Evolutionary conservation across 192 early-diverging fungal species (phyloP).

Genomic region (Coemansia sp.): DNA sequence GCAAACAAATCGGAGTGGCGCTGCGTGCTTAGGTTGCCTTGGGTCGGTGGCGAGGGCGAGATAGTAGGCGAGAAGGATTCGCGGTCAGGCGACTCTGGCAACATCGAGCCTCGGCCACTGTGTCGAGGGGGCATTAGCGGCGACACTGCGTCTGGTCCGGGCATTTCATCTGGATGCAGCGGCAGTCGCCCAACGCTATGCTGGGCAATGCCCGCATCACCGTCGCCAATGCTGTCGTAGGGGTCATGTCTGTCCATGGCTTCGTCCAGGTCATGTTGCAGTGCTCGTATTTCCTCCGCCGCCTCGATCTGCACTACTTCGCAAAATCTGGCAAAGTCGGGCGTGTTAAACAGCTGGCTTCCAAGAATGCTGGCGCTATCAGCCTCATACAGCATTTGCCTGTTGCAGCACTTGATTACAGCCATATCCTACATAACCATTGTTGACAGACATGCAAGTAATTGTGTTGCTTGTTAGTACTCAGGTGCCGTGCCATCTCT

Average conservation of each 20-base stretch:
- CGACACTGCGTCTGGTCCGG: background rate
- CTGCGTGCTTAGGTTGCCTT: constrained; percentile 4
- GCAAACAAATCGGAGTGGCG: constrained; percentile 15
- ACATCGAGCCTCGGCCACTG: constrained; percentile 3
- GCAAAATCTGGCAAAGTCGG: constrained; percentile 34
- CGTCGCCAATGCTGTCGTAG: background rate
- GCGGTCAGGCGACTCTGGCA: constrained; percentile 16
- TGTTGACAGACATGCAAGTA: background rate
- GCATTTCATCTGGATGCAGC: background rate
- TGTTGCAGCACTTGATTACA: constrained; percentile 35
- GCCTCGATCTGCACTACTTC: constrained; percentile 33
- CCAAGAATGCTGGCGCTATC: constrained; percentile 18
- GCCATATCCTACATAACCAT: constrained; percentile 39
- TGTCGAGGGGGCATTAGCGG: constrained; percentile 3
- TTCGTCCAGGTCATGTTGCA: constrained; percentile 31
- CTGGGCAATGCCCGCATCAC: background rate
- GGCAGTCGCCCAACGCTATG: background rate
- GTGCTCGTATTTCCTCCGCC: constrained; percentile 26
- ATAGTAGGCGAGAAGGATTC: constrained; percentile 39
- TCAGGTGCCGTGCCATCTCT: too few species aligned
- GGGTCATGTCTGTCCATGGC: constrained; percentile 8
- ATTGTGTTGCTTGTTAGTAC: too few species aligned
- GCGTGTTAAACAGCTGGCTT: constrained; percentile 37
- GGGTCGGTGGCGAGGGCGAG: constrained; percentile 38
- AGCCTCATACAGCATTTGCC: constrained; percentile 13